Conservation (phyloP, 148 eudicot genomes). For the Fallopia convolvulus region DNA sequence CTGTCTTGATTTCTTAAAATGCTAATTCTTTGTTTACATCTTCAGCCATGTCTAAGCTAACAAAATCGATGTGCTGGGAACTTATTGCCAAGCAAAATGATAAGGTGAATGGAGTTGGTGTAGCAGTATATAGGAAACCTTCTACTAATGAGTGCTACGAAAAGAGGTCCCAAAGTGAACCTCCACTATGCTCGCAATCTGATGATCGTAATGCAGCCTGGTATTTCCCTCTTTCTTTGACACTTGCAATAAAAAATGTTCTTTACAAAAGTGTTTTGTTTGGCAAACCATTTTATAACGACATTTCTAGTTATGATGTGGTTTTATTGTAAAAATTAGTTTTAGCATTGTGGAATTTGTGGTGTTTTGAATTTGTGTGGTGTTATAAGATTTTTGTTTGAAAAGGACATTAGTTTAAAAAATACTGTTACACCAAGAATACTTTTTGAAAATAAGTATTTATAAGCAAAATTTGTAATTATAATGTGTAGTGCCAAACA, state of each 20-base stretch:
- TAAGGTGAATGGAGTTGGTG: slow-evolving; percentile 27
- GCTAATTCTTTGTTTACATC: slow-evolving; percentile 11
- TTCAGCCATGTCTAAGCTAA: slow-evolving; percentile 34
- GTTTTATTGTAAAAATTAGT: too few species aligned
- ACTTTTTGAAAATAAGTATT: too few species aligned
- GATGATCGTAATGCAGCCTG: slow-evolving; percentile 48
- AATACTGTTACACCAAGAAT: too few species aligned
- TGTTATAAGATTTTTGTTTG: too few species aligned
- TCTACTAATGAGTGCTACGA: slow-evolving; percentile 36
- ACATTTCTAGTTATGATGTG: too few species aligned
- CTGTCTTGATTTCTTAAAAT: background rate
- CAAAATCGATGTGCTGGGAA: slow-evolving; percentile 46
- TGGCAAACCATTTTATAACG: too few species aligned
- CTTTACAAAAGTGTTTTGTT: background rate
- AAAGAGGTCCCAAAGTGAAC: slow-evolving; percentile 27
- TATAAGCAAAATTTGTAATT: too few species aligned
- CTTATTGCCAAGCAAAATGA: slow-evolving; percentile 24
- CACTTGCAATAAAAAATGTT: background rate
- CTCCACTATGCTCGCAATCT: slow-evolving; percentile 30
- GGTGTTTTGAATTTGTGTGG: too few species aligned
- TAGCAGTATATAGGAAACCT: slow-evolving; percentile 36
- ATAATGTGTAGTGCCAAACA: too few species aligned
- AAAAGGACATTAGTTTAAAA: too few species aligned
- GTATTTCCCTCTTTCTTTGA: slow-evolving; percentile 16
- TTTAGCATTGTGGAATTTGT: too few species aligned